A percentile compares a stretch with the other conserved stretches of the same genome.
Evolutionary conservation across 345 rosid species (phyloP).

Genomic region (Theobroma cacao): DNA sequence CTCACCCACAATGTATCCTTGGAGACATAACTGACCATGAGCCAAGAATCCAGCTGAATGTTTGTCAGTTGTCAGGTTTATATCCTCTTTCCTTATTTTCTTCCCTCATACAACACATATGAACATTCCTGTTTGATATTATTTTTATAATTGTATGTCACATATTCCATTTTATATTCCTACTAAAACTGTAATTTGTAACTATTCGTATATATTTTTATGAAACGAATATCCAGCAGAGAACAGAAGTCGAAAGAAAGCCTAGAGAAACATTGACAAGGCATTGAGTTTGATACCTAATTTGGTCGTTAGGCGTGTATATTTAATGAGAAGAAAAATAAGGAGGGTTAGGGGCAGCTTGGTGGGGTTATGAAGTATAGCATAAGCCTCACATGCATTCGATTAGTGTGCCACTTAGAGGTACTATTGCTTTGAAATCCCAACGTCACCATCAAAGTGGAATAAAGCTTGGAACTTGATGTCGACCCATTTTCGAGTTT

Average conservation of each 20-base stretch:
- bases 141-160: too few species aligned
- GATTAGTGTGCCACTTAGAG: background rate
- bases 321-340: too few species aligned
- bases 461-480: background rate
- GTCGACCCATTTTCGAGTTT: background rate
- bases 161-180: too few species aligned
- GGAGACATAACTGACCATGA: background rate
- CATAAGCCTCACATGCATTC: background rate
- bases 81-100: background rate
- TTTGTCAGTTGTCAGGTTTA: constrained; percentile 22
- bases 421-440: background rate
- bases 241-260: background rate
- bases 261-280: background rate
- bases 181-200: too few species aligned
- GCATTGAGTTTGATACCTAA: background rate
- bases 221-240: too few species aligned
- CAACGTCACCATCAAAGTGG: background rate
- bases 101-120: background rate
- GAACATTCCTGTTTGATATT: too few species aligned
- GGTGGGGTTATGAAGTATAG: background rate
- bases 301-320: too few species aligned
- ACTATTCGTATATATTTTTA: too few species aligned
- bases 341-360: background rate
- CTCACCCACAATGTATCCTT: background rate
- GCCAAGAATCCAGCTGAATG: constrained; percentile 43